A percentile compares a stretch with the other conserved stretches of the same genome.
phyloP scores from a whole-genome alignment of 345 rosid genomes.

The Rhizophora mangle region DNA sequence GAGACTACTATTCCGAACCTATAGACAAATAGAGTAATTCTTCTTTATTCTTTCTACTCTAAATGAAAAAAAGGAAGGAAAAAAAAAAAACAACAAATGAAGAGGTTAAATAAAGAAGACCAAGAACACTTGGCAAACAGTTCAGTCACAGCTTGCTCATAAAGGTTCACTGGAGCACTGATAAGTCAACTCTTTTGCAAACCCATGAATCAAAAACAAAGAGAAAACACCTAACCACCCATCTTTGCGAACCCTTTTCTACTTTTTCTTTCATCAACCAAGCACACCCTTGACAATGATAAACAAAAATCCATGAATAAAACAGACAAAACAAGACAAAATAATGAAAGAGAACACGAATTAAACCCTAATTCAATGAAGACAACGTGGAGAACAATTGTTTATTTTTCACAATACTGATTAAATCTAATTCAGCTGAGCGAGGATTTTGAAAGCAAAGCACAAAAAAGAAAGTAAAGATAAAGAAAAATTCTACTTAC shows the following conservation, averaged over 20 bases:
- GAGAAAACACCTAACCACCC: not conserved
- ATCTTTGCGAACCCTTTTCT: not conserved
- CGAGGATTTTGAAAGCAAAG: not conserved
- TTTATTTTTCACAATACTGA: not conserved
- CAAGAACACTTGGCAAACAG: no score
- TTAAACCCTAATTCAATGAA: no score
- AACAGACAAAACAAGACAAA: constrained; percentile 6
- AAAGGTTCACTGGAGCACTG: not conserved
- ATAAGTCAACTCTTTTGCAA: not conserved
- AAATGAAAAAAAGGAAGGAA: no score
- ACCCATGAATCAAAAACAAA: not conserved
- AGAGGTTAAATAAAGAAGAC: no score
- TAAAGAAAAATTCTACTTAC: not conserved
- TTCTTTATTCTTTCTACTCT: no score
- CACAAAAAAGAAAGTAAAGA: not conserved
- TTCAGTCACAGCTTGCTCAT: no score
- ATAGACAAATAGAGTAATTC: no score
- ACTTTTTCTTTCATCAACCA: not conserved
- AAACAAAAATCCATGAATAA: not conserved
- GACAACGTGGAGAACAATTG: not conserved
- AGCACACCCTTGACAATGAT: not conserved
- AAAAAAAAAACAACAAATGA: no score
- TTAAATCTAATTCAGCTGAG: no score
- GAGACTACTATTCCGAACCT: no score
- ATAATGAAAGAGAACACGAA: not conserved